A percentile compares a stretch with the other conserved stretches of the same genome.
Conservation (phyloP, 345 rosid genomes). For the Trapa bicornis region DNA sequence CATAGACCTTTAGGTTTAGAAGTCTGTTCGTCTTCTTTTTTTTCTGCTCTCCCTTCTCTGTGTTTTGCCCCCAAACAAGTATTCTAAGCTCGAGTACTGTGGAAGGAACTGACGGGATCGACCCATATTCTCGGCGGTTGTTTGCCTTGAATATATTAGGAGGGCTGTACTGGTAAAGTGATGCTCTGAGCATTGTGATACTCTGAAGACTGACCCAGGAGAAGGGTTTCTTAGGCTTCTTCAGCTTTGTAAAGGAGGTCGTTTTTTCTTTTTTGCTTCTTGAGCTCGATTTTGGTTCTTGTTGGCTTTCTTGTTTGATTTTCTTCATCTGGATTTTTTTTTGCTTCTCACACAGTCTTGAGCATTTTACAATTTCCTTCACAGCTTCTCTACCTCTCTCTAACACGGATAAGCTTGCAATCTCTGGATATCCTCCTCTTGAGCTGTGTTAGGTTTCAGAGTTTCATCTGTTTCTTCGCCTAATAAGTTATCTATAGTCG, state of each 20-base stretch:
- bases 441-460: not conserved
- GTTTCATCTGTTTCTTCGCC: not conserved
- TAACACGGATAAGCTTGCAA: too few species aligned
- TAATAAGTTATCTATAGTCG: too few species aligned
- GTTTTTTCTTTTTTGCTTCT: not conserved
- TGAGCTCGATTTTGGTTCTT: conserved; percentile 3
- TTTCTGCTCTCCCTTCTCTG: too few species aligned
- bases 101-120: too few species aligned
- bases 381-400: not conserved
- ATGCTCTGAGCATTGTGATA: not conserved
- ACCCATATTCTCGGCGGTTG: too few species aligned
- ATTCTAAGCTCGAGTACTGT: too few species aligned
- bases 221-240: not conserved
- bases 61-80: too few species aligned
- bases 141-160: too few species aligned
- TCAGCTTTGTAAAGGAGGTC: not conserved
- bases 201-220: not conserved
- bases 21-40: too few species aligned
- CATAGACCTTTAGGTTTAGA: too few species aligned
- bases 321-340: not conserved
- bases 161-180: too few species aligned
- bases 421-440: not conserved
- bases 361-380: not conserved
- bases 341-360: not conserved
- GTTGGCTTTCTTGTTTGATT: not conserved